A percentile compares a stretch with the other conserved stretches of the same genome.
Conservation (phyloP, 1,284 basidiomycete genomes). For the Trichosporon sp. region DNA sequence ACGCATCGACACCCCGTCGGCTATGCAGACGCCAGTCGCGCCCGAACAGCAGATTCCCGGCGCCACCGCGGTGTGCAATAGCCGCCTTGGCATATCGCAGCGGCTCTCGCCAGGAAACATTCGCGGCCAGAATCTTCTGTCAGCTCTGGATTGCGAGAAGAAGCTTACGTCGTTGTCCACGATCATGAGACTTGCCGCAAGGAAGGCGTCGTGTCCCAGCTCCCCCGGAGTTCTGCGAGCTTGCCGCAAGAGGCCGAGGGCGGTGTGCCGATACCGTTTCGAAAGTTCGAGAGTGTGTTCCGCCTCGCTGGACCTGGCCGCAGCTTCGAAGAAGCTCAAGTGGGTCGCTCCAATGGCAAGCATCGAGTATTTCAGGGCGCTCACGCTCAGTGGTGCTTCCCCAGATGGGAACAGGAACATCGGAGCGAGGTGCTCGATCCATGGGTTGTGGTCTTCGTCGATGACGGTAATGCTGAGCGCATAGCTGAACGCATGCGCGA, state of each 20-base stretch:
- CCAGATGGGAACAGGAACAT: slow-evolving; percentile 37
- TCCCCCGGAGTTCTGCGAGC: slow-evolving; percentile 25
- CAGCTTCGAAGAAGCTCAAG: slow-evolving; percentile 21
- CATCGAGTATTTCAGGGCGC: slow-evolving; percentile 34
- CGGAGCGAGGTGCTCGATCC: slow-evolving; percentile 37
- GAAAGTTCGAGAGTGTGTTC: slow-evolving; percentile 24
- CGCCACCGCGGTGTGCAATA: slow-evolving; percentile 32
- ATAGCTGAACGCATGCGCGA: slow-evolving; percentile 30
- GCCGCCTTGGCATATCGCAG: slow-evolving; percentile 27
- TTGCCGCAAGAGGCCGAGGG: slow-evolving; percentile 28
- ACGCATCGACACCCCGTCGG: slow-evolving; percentile 30
- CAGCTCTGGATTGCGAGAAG: not conserved
- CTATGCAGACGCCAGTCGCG: slow-evolving; percentile 20
- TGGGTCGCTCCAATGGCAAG: slow-evolving; percentile 37
- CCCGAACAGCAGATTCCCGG: slow-evolving; percentile 29
- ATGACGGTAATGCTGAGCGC: slow-evolving; percentile 40
- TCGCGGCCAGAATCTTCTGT: slow-evolving; percentile 32
- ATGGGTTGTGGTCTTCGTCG: slow-evolving; percentile 40
- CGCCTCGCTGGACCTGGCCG: slow-evolving; percentile 3
- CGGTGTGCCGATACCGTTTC: slow-evolving; percentile 25
- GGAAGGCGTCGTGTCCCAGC: slow-evolving; percentile 31
- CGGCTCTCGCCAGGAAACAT: slow-evolving; percentile 34
- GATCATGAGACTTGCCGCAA: slow-evolving; percentile 29
- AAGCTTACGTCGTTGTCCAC: slow-evolving; percentile 31
- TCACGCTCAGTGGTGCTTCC: slow-evolving; percentile 25